Conservation (phyloP, 805 yeast genomes). For the Wickerhamiella sorbophila region DNA sequence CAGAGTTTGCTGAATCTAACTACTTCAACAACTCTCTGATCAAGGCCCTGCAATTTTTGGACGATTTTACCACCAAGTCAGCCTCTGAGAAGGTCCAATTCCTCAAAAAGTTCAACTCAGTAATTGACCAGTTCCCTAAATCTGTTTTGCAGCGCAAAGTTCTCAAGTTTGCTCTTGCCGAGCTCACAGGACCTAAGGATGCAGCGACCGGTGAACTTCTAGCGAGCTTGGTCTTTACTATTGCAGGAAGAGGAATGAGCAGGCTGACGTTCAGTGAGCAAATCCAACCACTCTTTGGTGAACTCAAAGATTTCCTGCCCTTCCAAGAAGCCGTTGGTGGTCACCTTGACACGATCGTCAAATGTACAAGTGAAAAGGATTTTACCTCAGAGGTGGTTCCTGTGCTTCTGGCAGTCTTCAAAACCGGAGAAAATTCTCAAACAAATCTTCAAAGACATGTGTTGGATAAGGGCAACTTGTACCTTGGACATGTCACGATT, state of each 20-base stretch:
- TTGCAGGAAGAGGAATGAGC: constrained; percentile 49
- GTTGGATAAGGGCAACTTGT: constrained; percentile 30
- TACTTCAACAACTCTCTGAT: constrained; percentile 75
- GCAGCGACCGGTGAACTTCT: constrained; percentile 14
- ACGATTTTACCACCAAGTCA: constrained; percentile 65
- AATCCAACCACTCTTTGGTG: constrained; percentile 35
- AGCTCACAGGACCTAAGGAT: constrained; percentile 24
- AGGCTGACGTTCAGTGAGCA: constrained; percentile 65
- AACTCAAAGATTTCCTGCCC: constrained; percentile 28
- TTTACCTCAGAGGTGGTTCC: constrained; percentile 36
- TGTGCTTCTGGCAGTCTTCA: constrained; percentile 26
- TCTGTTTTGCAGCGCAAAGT: constrained; percentile 50
- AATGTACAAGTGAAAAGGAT: constrained; percentile 39
- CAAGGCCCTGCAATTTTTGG: constrained; percentile 65
- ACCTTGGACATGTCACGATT: constrained; percentile 42
- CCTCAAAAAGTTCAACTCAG: constrained; percentile 44
- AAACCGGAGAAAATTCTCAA: constrained; percentile 22
- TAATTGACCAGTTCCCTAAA: constrained; percentile 45
- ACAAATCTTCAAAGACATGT: constrained; percentile 38
- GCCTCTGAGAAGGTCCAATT: constrained; percentile 53
- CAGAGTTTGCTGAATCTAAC: constrained; percentile 53
- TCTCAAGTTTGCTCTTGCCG: constrained; percentile 49
- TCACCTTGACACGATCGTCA: constrained; percentile 33
- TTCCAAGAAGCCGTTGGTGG: constrained; percentile 35
- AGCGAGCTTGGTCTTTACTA: constrained; percentile 18